These are phyloP conservation scores for Suillus luteus DNA, from an alignment of 768 basidiomycete genomes.

Conservation along the genomic window DNA sequence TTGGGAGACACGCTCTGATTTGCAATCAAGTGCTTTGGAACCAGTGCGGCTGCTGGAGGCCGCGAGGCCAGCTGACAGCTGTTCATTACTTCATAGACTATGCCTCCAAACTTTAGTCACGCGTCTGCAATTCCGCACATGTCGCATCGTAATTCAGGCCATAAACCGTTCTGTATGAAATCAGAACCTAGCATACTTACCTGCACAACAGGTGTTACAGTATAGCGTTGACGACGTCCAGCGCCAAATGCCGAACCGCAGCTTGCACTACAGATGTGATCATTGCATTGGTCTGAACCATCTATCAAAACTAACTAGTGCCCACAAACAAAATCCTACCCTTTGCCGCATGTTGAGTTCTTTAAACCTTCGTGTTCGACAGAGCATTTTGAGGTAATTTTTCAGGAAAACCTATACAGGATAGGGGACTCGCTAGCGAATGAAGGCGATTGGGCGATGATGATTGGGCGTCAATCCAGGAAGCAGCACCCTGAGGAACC, in stretches of 20 bases:
- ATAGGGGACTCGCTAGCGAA: not conserved
- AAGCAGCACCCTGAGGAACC: not conserved
- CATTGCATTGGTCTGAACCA: not conserved
- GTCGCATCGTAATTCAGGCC: not conserved
- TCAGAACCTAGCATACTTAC: not conserved
- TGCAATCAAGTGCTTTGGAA: not conserved
- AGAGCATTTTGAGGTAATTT: not conserved
- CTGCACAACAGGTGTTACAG: no score
- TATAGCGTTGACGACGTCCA: not conserved
- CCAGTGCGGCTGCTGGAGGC: not conserved
- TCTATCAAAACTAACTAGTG: not conserved
- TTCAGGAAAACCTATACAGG: not conserved
- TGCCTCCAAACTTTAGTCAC: not conserved
- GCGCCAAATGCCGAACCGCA: not conserved
- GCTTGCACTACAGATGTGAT: not conserved
- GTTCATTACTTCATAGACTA: not conserved
- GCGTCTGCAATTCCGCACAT: not conserved
- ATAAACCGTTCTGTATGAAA: not conserved
- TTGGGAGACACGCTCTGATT: not conserved
- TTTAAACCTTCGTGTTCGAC: not conserved
- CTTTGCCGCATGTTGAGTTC: not conserved
- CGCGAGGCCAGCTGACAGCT: not conserved
- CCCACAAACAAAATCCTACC: not conserved
- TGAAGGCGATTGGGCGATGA: not conserved
- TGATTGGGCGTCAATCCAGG: not conserved